Base-by-base conservation (phyloP, 1,139 yeast genomes). In the Suhomyces panamericanus region DNA sequence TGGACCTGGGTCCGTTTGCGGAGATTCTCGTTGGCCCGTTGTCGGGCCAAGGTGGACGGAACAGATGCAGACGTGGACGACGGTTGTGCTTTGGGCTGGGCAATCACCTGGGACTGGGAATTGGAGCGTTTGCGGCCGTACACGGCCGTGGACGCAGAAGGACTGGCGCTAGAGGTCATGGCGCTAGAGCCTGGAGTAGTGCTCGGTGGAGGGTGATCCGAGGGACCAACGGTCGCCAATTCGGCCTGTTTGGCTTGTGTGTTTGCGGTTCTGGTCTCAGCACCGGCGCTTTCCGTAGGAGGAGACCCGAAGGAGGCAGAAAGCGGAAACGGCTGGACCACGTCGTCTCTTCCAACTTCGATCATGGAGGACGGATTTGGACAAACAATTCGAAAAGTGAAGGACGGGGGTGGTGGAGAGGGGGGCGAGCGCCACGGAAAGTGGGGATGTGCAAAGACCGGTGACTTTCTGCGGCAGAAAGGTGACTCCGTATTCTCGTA, bases 31-130 rank as follows among this genome's bases (percentile, higher is more conserved):
- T 49, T 48, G 28, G 44, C 52, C 15, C 49, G 37, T 27, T 45
- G 49, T 20, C 49, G 51, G 13, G 53, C 38, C 38, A 49, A 39
- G 12, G 53, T 43, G 15, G 50, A 32, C 17, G 53, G 27, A 30
- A 50, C 29, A 12, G 49, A 33, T 35, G 53, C 39, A 9, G 53
- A 38, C 3, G 48, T 28, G 6, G 39, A 30, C 20, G 46, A 29
- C 3, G 51, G 38, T 14, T 46, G 39, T 14, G 54, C 35, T 26
- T 38, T 44, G 8, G 57, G 56, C 30, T 50, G 49, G 6, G 53
- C 37, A 12, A 55, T 42, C 40, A 63, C 73, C 43, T 67, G 72
- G 1, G 72, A 66, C 52, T 66, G 73, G 6, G 77, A 71, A 51
- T 73, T 72, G 34, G 76, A 70, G 46, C 78, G 54, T 50, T 64